Conservation (phyloP, 139 green algal genomes). For the Eudorina sp. region DNA sequence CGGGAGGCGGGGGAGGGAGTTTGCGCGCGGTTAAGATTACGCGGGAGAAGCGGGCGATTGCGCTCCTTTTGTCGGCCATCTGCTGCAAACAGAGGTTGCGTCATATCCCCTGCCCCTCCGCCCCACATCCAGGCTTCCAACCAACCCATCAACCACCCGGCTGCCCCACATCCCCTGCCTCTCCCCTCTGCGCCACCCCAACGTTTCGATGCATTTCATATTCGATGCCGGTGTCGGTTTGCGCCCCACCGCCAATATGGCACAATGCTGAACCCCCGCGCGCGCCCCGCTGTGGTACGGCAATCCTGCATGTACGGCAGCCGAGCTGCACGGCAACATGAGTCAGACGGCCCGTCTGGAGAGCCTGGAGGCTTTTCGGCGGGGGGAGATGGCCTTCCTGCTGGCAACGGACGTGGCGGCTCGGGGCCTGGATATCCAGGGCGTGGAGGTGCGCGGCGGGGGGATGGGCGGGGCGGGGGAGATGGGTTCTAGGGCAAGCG, state of each 20-base stretch:
- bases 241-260: too few relatives aligned
- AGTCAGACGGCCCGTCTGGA: slow-evolving; percentile 91
- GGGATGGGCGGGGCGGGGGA: slow-evolving; percentile 47
- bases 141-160: too few relatives aligned
- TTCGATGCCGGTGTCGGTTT: background rate
- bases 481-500: too few relatives aligned
- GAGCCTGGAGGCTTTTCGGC: slow-evolving; percentile 87
- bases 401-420: slow-evolving; percentile 93
- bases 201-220: background rate
- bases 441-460: slow-evolving; percentile 86
- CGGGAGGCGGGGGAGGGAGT: background rate
- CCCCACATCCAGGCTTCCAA: too few relatives aligned
- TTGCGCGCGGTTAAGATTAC: too few relatives aligned
- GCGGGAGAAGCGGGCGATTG: too few relatives aligned
- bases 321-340: slow-evolving; percentile 98
- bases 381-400: slow-evolving; percentile 79
- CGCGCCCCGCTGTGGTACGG: too few relatives aligned
- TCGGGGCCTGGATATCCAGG: slow-evolving; percentile 95
- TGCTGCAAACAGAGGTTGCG: too few relatives aligned
- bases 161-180: background rate
- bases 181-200: background rate
- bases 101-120: too few relatives aligned
- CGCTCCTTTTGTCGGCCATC: too few relatives aligned
- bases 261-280: too few relatives aligned
- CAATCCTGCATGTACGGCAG: too few relatives aligned